Base-by-base conservation (phyloP, 106 monocot species). In the Vanilla planifolia region DNA sequence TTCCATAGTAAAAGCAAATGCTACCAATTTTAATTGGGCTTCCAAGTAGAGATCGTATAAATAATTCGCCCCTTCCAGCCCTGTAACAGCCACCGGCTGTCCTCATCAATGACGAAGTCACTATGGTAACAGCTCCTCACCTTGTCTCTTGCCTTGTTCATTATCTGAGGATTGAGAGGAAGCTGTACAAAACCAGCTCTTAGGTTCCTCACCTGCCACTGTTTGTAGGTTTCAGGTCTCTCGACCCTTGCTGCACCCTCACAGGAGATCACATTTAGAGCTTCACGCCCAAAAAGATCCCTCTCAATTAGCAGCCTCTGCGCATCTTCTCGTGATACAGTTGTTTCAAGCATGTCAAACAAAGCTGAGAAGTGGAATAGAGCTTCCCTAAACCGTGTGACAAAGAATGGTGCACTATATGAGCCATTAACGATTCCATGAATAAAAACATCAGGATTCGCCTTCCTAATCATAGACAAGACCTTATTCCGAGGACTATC, bases 61-160 rank as follows among this genome's bases (percentile, higher is more conserved):
- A 73, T 9, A 35, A 69, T 68, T 3, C 67, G 67, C 11, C 78
- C 78, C 43, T 64, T 79, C 78, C 78, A 79, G 9, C 73, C 73
- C 14, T 68, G 68, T 3, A 79, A 58, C 57, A 79, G 39, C 78
- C 78, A 79, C 22, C 60, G 29, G 24, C 51, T 46, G 56, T 66
- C 71, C 15, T 72, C 66, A 41, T 78, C 77, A 3, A 78, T 30
- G 16, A 25, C 17, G 32, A 78, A 78, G 40, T 67, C 77, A 25
- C 67, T 78, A 27, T 72, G 66, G 29, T 71, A 72, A 55, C 21
- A 44, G 10, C 9, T 2, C 19, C 5, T 72, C 26, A 78, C 72
- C 39, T 9, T 67, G 28, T 59, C 23, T 27, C 33, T 72, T 13
- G 43, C 41, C 57, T 58, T 60, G 59, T 72, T 63, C 53, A 61